A percentile compares a stretch with the other conserved stretches of the same genome.
phyloP scores from a whole-genome alignment of 345 rosid genomes.

The Brassica incana region DNA sequence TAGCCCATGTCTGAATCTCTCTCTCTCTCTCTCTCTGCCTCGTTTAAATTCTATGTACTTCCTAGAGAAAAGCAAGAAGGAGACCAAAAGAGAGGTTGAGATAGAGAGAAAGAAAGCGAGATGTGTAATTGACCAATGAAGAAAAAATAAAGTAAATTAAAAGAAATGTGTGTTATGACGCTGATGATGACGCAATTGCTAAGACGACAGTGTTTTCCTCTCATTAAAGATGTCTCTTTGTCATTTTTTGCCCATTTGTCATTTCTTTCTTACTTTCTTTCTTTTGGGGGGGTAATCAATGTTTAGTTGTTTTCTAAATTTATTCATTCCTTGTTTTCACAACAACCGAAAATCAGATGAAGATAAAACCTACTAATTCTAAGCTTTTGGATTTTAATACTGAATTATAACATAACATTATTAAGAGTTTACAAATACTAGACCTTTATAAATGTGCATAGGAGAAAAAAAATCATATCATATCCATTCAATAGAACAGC shows the following conservation, averaged over 20 bases:
- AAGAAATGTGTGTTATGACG: constrained; percentile 23
- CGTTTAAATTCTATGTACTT: neutral
- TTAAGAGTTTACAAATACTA: neutral
- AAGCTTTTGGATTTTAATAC: neutral
- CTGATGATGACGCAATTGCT: constrained; percentile 38
- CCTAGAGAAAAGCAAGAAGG: constrained; percentile 17
- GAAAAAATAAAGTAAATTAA: constrained; percentile 31
- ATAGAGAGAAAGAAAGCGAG: constrained; percentile 2
- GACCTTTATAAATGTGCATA: neutral
- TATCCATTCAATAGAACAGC: neutral
- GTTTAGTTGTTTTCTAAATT: neutral
- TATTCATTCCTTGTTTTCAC: neutral
- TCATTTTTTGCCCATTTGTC: constrained; percentile 41
- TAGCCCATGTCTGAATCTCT: constrained; percentile 33
- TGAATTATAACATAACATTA: neutral
- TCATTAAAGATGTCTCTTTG: constrained; percentile 44
- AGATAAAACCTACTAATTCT: neutral
- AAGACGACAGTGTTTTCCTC: constrained; percentile 51
- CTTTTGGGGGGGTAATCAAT: constrained; percentile 15
- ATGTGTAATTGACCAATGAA: constrained; percentile 39
- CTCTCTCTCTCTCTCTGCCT: neutral
- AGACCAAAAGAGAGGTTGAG: constrained; percentile 27
- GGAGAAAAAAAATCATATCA: neutral
- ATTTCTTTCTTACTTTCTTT: constrained; percentile 2
- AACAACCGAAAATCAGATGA: neutral